These are phyloP conservation scores for Gigaspora rosea DNA, from an alignment of 192 early-diverging fungal genomes.

Conservation along the genomic window DNA sequence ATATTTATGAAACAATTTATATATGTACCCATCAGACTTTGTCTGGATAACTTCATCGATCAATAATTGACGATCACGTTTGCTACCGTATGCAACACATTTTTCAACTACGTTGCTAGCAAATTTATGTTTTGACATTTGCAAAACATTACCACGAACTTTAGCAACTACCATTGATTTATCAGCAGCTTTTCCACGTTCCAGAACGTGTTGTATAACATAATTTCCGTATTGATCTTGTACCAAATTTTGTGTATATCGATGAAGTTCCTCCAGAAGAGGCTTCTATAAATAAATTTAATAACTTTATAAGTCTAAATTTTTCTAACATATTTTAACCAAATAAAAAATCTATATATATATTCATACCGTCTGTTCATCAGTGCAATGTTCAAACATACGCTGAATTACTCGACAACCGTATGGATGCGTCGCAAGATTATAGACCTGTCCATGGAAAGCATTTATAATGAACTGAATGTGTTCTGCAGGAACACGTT, in stretches of 20 bases:
- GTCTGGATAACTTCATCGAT: conserved; percentile 92
- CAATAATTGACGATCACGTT: conserved; percentile 79
- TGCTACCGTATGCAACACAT: conserved; percentile 92
- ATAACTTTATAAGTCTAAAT: too few species aligned
- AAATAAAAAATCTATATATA: conserved; percentile 1
- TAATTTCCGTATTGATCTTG: conserved; percentile 99
- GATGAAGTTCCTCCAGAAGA: conserved; percentile 92
- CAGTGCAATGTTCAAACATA: conserved; percentile 99
- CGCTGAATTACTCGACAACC: conserved; percentile 99
- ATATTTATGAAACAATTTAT: conserved; percentile 1
- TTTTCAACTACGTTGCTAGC: conserved; percentile 99
- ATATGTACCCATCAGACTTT: conserved; percentile 75
- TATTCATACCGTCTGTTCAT: conserved; percentile 67
- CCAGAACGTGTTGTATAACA: conserved; percentile 98
- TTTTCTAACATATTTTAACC: background rate
- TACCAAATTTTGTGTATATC: conserved; percentile 87
- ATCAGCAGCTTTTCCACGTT: conserved; percentile 87
- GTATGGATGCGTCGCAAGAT: conserved; percentile 96
- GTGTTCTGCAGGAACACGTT: conserved; percentile 90
- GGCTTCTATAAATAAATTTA: conserved; percentile 54
- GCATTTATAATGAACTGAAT: conserved; percentile 97
- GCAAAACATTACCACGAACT: conserved; percentile 88
- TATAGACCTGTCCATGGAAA: conserved; percentile 96
- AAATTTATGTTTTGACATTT: conserved; percentile 98
- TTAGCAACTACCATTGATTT: conserved; percentile 86